Conservation (phyloP, 2,329 filamentous ascomycete genomes). For the Pseudogymnoascus destructans region DNA sequence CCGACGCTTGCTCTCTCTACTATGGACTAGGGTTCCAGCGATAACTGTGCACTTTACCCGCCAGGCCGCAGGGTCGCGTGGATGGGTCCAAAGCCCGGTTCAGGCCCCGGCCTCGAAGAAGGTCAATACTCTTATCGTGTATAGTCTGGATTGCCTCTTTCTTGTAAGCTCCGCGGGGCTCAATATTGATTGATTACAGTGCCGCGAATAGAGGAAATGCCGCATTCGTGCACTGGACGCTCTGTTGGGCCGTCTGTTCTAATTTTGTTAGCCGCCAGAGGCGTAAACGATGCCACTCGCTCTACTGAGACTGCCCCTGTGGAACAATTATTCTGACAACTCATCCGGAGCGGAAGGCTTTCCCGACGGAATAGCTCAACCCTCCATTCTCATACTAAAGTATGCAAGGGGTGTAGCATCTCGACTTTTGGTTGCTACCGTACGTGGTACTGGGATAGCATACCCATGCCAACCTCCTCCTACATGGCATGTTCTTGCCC, state of each 20-base stretch:
- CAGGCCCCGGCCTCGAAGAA: background rate
- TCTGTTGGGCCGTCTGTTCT: background rate
- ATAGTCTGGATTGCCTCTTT: background rate
- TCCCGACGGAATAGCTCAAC: background rate
- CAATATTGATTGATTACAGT: background rate
- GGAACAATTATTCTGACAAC: background rate
- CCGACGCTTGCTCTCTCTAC: background rate
- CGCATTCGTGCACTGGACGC: background rate
- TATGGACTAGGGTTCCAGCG: background rate
- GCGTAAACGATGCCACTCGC: background rate
- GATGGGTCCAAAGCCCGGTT: background rate
- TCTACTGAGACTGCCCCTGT: background rate
- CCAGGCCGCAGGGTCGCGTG: background rate
- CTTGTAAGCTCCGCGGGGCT: background rate
- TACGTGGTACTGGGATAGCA: background rate
- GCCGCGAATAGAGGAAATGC: background rate
- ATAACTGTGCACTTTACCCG: conserved; percentile 4
- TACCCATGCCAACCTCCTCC: background rate
- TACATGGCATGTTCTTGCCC: background rate
- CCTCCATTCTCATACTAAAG: background rate
- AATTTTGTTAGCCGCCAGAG: background rate
- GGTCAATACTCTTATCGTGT: conserved; percentile 8
- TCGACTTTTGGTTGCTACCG: background rate
- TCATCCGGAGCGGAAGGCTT: background rate
- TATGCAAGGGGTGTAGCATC: background rate